A percentile compares a stretch with the other conserved stretches of the same genome.
Evolutionary conservation across 1,139 yeast genomes (phyloP).

Genomic region (Geotrichum phurueaensis): DNA sequence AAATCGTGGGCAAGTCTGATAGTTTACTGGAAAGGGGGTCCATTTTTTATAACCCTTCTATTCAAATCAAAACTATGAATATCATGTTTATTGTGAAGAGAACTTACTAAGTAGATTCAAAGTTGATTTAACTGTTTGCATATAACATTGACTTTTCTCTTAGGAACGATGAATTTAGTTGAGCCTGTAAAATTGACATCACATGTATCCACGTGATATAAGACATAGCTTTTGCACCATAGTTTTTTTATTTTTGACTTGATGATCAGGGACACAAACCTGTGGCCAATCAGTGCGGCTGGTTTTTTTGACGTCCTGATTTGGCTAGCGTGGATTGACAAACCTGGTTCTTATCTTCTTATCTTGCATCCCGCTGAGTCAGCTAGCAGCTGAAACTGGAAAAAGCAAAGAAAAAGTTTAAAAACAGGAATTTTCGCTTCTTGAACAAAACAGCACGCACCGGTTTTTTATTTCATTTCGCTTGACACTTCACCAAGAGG

Average conservation of each 20-base stretch:
- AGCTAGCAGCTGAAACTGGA: neutral
- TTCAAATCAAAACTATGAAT: neutral
- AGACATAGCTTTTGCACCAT: neutral
- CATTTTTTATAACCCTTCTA: too few species aligned
- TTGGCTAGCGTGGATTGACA: neutral
- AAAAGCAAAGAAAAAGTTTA: neutral
- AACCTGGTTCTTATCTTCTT: neutral
- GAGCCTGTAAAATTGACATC: neutral
- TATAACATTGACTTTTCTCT: too few species aligned
- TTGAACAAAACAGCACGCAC: too few species aligned
- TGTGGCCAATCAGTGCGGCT: neutral
- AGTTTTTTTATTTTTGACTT: too few species aligned
- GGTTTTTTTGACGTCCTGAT: neutral
- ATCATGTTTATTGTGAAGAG: too few species aligned
- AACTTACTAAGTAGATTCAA: too few species aligned
- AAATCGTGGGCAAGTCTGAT: neutral
- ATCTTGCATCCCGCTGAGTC: neutral
- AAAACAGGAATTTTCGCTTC: neutral
- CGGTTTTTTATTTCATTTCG: neutral
- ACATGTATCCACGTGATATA: neutral
- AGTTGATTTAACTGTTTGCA: too few species aligned
- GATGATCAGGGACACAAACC: neutral
- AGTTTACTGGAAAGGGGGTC: too few species aligned
- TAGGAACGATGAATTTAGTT: too few species aligned
- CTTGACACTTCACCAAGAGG: too few species aligned